Percentiles rank a stretch among this genome's conserved stretches.
Evolutionary conservation across 768 basidiomycete species (phyloP).

Genomic region (Sarcodon aspratus): DNA sequence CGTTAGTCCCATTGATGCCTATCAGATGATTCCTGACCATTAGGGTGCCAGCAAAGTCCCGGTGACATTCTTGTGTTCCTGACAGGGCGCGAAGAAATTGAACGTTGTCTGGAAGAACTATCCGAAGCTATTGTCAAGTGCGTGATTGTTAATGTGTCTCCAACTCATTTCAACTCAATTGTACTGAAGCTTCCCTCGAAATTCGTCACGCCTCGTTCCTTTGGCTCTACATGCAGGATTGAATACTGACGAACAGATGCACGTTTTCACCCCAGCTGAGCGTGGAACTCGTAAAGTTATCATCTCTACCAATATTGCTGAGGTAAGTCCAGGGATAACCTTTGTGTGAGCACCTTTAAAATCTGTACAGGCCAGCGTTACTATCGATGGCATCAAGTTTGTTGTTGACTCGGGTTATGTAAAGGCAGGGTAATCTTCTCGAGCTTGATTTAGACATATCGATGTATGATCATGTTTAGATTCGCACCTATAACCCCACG

Average conservation of each 20-base stretch:
- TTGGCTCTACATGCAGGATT: conserved; percentile 80
- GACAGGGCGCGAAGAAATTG: conserved; percentile 95
- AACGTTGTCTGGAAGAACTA: conserved; percentile 72
- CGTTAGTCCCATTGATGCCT: conserved; percentile 3
- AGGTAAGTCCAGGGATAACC: conserved; percentile 30
- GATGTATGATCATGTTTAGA: conserved; percentile 30
- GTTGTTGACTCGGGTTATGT: conserved; percentile 94
- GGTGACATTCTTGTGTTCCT: conserved; percentile 94
- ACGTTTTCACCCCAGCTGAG: conserved; percentile 72
- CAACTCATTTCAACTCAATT: background rate
- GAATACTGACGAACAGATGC: conserved; percentile 77
- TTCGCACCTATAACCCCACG: conserved; percentile 82
- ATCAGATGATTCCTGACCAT: background rate
- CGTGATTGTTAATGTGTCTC: conserved; percentile 7
- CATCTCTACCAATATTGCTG: conserved; percentile 92
- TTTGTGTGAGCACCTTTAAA: background rate
- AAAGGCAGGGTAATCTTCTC: conserved; percentile 45
- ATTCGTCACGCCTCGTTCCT: conserved; percentile 2
- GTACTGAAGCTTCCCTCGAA: background rate
- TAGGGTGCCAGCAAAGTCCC: conserved; percentile 44
- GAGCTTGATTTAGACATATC: background rate
- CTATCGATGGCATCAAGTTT: conserved; percentile 90
- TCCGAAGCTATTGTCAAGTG: conserved; percentile 71
- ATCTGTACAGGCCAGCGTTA: conserved; percentile 70
- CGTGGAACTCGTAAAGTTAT: conserved; percentile 79